Percentiles rank a stretch among this genome's conserved stretches.
Evolutionary conservation across 2,329 filamentous ascomycete genomes (phyloP).

Genomic region (Aspergillus chevalieri): DNA sequence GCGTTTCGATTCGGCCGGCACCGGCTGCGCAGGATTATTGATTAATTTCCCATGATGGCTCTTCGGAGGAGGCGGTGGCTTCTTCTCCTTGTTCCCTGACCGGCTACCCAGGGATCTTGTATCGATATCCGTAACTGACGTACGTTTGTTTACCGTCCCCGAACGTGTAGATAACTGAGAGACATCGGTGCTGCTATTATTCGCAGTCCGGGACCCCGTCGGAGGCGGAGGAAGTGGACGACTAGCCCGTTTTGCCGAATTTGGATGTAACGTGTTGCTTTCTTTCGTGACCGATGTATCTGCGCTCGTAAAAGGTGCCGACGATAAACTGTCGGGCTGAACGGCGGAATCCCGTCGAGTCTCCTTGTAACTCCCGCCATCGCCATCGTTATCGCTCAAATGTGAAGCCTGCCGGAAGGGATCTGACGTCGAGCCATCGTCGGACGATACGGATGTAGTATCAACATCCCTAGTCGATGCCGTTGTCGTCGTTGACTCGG

Average conservation of each 20-base stretch:
- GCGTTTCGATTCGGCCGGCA: constrained; percentile 18
- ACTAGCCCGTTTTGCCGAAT: not conserved
- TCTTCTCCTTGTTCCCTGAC: constrained; percentile 48
- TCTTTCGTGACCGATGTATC: not conserved
- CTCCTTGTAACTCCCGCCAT: constrained; percentile 5
- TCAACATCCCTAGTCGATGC: not conserved
- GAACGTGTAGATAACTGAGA: constrained; percentile 42
- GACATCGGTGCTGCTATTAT: constrained; percentile 43
- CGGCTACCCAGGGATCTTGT: constrained; percentile 27
- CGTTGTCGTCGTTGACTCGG: constrained; percentile 18
- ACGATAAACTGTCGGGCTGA: constrained; percentile 1
- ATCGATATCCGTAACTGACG: constrained; percentile 49
- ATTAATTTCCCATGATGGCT: constrained; percentile 74
- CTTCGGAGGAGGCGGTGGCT: constrained; percentile 63
- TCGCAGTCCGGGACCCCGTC: constrained; percentile 17
- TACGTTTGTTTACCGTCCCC: constrained; percentile 54
- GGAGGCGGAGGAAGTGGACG: constrained; percentile 1
- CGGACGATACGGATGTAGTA: constrained; percentile 14
- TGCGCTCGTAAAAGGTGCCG: not conserved
- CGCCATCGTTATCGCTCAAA: constrained; percentile 19
- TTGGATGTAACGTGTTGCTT: not conserved
- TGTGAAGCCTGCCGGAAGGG: constrained; percentile 33
- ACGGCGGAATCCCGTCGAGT: not conserved
- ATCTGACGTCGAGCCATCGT: constrained; percentile 28
- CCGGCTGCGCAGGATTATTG: constrained; percentile 30